A percentile compares a stretch with the other conserved stretches of the same genome.
These are phyloP conservation scores for Linnemannia exigua DNA, from an alignment of 192 early-diverging fungal species.

Conservation along the genomic window DNA sequence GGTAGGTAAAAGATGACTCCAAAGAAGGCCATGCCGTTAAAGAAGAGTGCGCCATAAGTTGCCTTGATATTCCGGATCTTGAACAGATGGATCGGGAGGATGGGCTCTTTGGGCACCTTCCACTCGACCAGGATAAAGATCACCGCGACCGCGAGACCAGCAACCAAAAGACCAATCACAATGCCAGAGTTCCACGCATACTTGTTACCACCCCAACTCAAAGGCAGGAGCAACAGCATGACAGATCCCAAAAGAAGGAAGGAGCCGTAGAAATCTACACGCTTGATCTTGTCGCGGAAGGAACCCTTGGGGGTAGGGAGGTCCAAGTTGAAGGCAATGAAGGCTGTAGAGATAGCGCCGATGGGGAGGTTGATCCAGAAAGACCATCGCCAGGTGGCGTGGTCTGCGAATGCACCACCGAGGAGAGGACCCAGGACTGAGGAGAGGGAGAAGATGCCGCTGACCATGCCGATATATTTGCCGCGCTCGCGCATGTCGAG, in stretches of 20 bases:
- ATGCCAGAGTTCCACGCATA: slow-evolving; percentile 71
- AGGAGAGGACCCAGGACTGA: slow-evolving; percentile 74
- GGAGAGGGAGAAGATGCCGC: slow-evolving; percentile 68
- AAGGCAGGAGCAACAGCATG: slow-evolving; percentile 64
- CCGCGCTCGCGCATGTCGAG: slow-evolving; percentile 72
- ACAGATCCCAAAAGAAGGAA: slow-evolving; percentile 64
- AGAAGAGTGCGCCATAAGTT: slow-evolving; percentile 58
- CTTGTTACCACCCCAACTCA: slow-evolving; percentile 73
- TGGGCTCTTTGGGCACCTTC: slow-evolving; percentile 65
- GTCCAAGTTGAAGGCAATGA: slow-evolving; percentile 61
- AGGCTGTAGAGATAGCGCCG: slow-evolving; percentile 46
- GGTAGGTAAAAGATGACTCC: slow-evolving; percentile 72
- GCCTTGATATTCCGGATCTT: slow-evolving; percentile 66
- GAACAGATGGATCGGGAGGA: slow-evolving; percentile 62
- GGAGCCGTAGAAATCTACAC: slow-evolving; percentile 72
- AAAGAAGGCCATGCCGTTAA: slow-evolving; percentile 68
- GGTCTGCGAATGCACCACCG: slow-evolving; percentile 76
- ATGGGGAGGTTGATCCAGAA: slow-evolving; percentile 72
- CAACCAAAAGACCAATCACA: slow-evolving; percentile 67
- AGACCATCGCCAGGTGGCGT: slow-evolving; percentile 76
- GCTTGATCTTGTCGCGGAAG: slow-evolving; percentile 65
- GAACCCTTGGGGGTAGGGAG: slow-evolving; percentile 58
- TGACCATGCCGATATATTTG: slow-evolving; percentile 71
- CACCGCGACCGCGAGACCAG: slow-evolving; percentile 46
- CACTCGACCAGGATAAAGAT: slow-evolving; percentile 68